Conservation (phyloP, 2,329 filamentous ascomycete species). For the Colletotrichum acutatum region DNA sequence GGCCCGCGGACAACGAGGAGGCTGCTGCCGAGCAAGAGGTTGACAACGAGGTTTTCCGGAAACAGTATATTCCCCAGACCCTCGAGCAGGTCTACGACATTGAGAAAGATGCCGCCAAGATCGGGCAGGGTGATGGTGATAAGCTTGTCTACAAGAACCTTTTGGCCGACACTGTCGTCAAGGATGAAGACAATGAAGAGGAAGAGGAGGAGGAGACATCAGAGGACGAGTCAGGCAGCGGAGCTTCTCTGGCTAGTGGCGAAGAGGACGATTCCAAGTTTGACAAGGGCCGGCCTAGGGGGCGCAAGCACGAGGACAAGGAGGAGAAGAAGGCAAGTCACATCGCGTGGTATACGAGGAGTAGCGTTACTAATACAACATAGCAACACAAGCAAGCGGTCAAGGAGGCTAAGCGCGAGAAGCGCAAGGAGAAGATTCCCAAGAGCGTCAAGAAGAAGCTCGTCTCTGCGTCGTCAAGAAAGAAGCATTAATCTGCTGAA, state of each 20-base stretch:
- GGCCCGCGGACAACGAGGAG: slow-evolving; percentile 61
- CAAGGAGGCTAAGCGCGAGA: slow-evolving; percentile 95
- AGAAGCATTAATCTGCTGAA: slow-evolving; percentile 64
- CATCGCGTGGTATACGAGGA: rapidly evolving
- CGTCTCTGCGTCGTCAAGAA: slow-evolving; percentile 70
- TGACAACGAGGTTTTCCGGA: slow-evolving; percentile 91
- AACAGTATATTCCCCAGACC: slow-evolving; percentile 96
- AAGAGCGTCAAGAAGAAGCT: slow-evolving; percentile 96
- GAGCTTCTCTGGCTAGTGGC: slow-evolving; percentile 56
- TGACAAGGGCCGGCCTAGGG: slow-evolving; percentile 76
- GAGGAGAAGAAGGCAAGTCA: slow-evolving; percentile 78
- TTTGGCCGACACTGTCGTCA: slow-evolving; percentile 75
- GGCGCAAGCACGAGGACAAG: slow-evolving; percentile 91
- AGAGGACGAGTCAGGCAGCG: slow-evolving; percentile 59
- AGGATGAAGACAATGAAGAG: slow-evolving; percentile 44
- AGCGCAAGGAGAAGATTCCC: slow-evolving; percentile 94
- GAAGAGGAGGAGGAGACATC: slow-evolving; percentile 50
- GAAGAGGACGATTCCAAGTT: slow-evolving; percentile 66
- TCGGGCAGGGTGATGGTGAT: slow-evolving; percentile 77
- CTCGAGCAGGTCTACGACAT: slow-evolving; percentile 97
- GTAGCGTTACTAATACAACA: slow-evolving; percentile 38
- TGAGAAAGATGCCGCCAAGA: slow-evolving; percentile 85
- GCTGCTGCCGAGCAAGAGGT: slow-evolving; percentile 72
- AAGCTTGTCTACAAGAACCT: slow-evolving; percentile 89
- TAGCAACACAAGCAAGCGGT: slow-evolving; percentile 84